A percentile compares a stretch with the other conserved stretches of the same genome.
phyloP scores from a whole-genome alignment of 2,329 filamentous ascomycete genomes.

The Fusarium verticillioides region DNA sequence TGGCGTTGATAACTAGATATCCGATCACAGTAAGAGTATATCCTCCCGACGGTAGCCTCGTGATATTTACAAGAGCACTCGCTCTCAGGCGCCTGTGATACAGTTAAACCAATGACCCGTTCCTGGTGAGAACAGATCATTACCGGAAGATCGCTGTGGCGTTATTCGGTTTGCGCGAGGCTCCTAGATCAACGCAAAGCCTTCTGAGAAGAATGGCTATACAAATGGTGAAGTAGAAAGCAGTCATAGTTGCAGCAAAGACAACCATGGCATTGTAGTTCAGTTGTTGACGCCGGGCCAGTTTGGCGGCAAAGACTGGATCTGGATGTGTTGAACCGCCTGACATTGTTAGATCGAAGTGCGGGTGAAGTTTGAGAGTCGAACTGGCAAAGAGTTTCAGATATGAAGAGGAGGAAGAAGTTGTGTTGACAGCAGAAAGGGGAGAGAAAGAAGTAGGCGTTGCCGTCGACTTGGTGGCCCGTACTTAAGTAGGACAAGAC shows the following conservation, averaged over 20 bases:
- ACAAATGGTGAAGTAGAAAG: conserved; percentile 23
- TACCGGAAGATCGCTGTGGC: conserved; percentile 34
- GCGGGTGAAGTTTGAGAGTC: neutral
- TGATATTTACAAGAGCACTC: conserved; percentile 42
- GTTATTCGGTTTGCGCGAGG: conserved; percentile 18
- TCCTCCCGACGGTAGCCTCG: conserved; percentile 47
- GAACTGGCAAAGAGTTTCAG: neutral
- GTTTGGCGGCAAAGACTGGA: conserved; percentile 34
- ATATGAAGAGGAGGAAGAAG: neutral
- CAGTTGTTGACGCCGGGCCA: conserved; percentile 37
- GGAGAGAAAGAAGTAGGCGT: conserved; percentile 4
- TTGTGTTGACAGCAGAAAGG: neutral
- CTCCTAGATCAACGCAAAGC: conserved; percentile 11
- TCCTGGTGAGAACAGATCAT: neutral
- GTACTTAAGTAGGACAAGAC: conserved; percentile 31
- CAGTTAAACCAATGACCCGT: conserved; percentile 2
- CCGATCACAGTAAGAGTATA: conserved; percentile 46
- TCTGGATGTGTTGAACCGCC: conserved; percentile 22
- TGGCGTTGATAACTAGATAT: conserved; percentile 51
- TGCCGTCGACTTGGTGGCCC: conserved; percentile 19
- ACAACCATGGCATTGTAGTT: conserved; percentile 43
- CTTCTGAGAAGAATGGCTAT: conserved; percentile 25
- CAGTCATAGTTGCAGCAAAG: conserved; percentile 35
- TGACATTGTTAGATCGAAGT: conserved; percentile 26
- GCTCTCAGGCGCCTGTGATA: conserved; percentile 44